phyloP scores from a whole-genome alignment of 306 rosid genomes.

The Abrus pulchellus region DNA sequence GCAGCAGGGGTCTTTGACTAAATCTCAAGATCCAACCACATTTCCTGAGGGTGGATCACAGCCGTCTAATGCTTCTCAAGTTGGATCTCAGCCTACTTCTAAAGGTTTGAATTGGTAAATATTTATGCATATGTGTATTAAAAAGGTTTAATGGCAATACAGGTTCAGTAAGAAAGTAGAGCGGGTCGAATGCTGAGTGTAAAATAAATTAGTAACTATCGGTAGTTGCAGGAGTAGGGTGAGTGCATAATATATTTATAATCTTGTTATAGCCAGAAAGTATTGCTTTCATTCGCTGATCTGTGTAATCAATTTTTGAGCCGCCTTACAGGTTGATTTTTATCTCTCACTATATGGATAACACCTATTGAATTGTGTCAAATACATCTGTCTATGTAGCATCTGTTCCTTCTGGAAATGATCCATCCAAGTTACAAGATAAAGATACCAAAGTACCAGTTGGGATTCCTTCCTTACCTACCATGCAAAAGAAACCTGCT shows the following conservation, averaged over 20 bases:
- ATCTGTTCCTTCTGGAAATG: constrained; percentile 60
- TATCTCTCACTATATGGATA: constrained; percentile 19
- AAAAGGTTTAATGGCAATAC: constrained; percentile 20
- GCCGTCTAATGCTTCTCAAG: constrained; percentile 58
- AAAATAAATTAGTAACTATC: constrained; percentile 16
- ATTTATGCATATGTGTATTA: constrained; percentile 33
- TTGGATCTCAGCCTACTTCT: constrained; percentile 61
- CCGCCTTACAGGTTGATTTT: constrained; percentile 21
- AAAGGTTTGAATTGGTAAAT: constrained; percentile 69
- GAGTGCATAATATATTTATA: constrained; percentile 9
- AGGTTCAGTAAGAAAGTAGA: not conserved
- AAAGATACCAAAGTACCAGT: constrained; percentile 61
- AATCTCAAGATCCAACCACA: constrained; percentile 62
- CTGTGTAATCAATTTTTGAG: not conserved
- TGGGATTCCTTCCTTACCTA: constrained; percentile 61
- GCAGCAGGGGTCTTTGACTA: constrained; percentile 67
- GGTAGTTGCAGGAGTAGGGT: constrained; percentile 25
- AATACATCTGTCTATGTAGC: constrained; percentile 56
- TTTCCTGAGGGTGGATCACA: constrained; percentile 65
- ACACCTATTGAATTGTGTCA: constrained; percentile 40
- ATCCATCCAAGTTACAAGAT: constrained; percentile 70
- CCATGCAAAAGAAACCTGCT: constrained; percentile 58
- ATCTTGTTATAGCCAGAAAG: constrained; percentile 37
- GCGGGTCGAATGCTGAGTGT: not conserved
- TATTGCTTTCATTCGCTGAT: constrained; percentile 13